Conservation (phyloP, 768 basidiomycete genomes). For the Suillus subalutaceus region DNA sequence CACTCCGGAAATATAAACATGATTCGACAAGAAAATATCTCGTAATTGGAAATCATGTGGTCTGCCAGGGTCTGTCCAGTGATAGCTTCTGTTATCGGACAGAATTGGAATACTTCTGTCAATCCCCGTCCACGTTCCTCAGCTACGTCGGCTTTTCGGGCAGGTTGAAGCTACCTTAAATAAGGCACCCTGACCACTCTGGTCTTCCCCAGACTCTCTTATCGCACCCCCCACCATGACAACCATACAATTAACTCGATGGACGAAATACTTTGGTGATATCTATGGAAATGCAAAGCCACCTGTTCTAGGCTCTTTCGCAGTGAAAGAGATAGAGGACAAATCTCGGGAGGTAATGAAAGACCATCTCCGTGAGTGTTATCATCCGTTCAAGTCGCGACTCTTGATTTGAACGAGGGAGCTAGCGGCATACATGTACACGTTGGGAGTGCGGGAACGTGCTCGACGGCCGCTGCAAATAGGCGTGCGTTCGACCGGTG, state of each 20-base stretch:
- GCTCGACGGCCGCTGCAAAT: slow-evolving; percentile 69
- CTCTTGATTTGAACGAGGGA: neutral
- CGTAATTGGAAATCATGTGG: slow-evolving; percentile 3
- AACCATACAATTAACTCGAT: slow-evolving; percentile 25
- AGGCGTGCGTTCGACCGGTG: slow-evolving; percentile 63
- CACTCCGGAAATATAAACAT: neutral
- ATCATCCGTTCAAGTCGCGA: neutral
- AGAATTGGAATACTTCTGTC: neutral
- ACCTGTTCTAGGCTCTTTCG: slow-evolving; percentile 56
- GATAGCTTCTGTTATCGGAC: neutral
- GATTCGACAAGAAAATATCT: neutral
- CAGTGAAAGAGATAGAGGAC: slow-evolving; percentile 63
- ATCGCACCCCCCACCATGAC: slow-evolving; percentile 18
- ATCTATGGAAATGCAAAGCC: slow-evolving; percentile 23
- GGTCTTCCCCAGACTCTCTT: slow-evolving; percentile 1
- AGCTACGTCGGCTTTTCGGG: neutral
- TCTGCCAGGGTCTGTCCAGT: neutral
- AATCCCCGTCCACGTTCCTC: slow-evolving; percentile 40
- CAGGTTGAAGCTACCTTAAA: neutral
- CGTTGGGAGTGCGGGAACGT: slow-evolving; percentile 75
- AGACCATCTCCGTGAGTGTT: slow-evolving; percentile 50
- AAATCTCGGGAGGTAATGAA: slow-evolving; percentile 66
- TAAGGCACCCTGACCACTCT: neutral
- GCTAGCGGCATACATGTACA: slow-evolving; percentile 73
- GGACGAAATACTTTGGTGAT: slow-evolving; percentile 27